A percentile compares a stretch with the other conserved stretches of the same genome.
phyloP scores from a whole-genome alignment of 202 grass and related monocot species.

The Carex arenaria region DNA sequence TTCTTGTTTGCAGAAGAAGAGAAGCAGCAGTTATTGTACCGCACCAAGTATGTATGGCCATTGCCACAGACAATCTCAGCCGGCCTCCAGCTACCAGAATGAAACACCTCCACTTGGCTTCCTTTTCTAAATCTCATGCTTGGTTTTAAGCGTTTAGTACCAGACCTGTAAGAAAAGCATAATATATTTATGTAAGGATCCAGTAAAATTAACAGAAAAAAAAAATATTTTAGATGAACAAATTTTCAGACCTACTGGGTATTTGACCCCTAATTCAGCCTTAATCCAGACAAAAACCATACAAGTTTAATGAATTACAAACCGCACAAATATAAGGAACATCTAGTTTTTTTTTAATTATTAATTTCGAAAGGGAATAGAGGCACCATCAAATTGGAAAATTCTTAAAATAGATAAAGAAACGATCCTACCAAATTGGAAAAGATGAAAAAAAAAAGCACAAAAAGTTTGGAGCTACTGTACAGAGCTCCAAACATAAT shows the following conservation, averaged over 20 bases:
- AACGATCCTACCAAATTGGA: neutral
- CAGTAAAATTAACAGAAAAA: neutral
- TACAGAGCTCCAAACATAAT: neutral
- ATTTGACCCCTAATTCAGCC: neutral
- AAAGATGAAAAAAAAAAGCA: neutral
- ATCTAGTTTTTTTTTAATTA: neutral
- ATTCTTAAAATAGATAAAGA: neutral
- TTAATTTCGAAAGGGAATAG: neutral
- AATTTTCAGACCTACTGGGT: neutral
- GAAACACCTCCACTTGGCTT: conserved; percentile 59
- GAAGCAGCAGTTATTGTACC: conserved; percentile 29
- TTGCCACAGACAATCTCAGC: conserved; percentile 74
- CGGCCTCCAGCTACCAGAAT: conserved; percentile 67
- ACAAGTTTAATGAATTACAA: neutral
- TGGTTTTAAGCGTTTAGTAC: neutral
- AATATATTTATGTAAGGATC: neutral
- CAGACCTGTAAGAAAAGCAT: neutral
- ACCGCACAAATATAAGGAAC: neutral
- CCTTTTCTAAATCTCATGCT: conserved; percentile 70
- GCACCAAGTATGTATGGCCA: conserved; percentile 61
- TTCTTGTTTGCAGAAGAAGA: neutral
- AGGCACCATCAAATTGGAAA: neutral
- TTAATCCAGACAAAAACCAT: neutral
- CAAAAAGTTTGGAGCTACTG: neutral
- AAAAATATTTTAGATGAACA: neutral